A percentile compares a stretch with the other conserved stretches of the same genome.
phyloP scores from a whole-genome alignment of 495 filamentous ascomycete species.

The Entonaema liquescens region DNA sequence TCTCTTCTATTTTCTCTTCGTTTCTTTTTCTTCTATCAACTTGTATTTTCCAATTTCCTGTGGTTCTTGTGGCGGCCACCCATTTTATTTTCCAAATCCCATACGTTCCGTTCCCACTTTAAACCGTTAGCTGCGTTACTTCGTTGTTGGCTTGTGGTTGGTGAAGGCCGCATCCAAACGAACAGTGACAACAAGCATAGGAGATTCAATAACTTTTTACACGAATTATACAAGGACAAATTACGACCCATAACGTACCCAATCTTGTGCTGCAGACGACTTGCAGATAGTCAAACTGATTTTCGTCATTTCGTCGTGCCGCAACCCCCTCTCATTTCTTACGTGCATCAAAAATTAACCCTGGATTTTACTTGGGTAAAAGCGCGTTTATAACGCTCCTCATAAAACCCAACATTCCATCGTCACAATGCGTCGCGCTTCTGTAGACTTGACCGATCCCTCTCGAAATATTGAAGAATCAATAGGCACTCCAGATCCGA shows the following conservation, averaged over 20 bases:
- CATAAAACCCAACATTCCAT: constrained; percentile 10
- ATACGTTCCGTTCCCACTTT: constrained; percentile 37
- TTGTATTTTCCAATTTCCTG: constrained; percentile 7
- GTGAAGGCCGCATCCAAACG: constrained; percentile 29
- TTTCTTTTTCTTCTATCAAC: constrained; percentile 7
- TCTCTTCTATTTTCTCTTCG: constrained; percentile 8
- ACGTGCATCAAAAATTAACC: constrained; percentile 14
- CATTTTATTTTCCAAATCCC: constrained; percentile 20
- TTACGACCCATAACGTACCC: constrained; percentile 10
- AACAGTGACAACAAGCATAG: constrained; percentile 22
- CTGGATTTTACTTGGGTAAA: neutral
- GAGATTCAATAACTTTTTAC: constrained; percentile 10
- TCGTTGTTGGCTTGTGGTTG: constrained; percentile 34
- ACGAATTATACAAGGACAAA: constrained; percentile 20
- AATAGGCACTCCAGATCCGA: constrained; percentile 47
- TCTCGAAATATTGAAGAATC: constrained; percentile 58
- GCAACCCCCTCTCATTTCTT: constrained; percentile 14
- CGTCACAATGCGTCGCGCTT: constrained; percentile 54
- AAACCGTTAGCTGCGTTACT: constrained; percentile 36
- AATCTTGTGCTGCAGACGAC: constrained; percentile 17
- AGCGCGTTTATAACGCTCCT: constrained; percentile 28
- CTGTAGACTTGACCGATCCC: constrained; percentile 55
- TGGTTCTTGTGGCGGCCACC: constrained; percentile 23
- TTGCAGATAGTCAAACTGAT: constrained; percentile 21
- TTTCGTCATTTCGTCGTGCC: constrained; percentile 11